phyloP scores from a whole-genome alignment of 1,284 basidiomycete species.

The Ustilago xerochloae region DNA sequence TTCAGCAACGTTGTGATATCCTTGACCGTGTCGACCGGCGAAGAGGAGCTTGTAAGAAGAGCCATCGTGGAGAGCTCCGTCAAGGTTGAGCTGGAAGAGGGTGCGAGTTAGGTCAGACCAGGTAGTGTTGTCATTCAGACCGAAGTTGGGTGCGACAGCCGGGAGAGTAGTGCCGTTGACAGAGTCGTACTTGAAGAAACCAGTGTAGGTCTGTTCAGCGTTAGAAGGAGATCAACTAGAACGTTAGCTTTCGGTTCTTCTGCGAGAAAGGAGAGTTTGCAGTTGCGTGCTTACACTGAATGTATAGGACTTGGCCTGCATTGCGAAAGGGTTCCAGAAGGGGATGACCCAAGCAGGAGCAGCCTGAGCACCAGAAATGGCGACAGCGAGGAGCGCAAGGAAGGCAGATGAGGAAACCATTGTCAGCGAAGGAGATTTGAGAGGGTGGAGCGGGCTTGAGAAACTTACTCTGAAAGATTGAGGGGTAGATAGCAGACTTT shows the following conservation, averaged over 20 bases:
- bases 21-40: constrained; percentile 51
- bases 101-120: constrained; percentile 28
- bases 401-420: constrained; percentile 28
- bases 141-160: constrained; percentile 49
- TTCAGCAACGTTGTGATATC: constrained; percentile 53
- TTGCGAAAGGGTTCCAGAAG: constrained; percentile 26
- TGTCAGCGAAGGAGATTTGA: not conserved
- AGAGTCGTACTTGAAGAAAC: constrained; percentile 45
- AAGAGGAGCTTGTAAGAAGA: constrained; percentile 49
- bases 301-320: constrained; percentile 36
- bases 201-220: constrained; percentile 24
- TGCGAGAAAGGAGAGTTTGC: not conserved
- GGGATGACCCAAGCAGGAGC: constrained; percentile 20
- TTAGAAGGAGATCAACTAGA: not conserved
- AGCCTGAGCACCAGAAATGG: constrained; percentile 19
- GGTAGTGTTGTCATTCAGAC: constrained; percentile 37
- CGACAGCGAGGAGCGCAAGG: constrained; percentile 25
- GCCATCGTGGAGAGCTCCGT: constrained; percentile 17
- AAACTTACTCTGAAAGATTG: not conserved
- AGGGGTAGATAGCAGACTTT: not conserved
- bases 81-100: constrained; percentile 35
- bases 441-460: not conserved
- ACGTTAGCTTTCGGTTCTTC: not conserved
- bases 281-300: constrained; percentile 18
- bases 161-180: constrained; percentile 33